A percentile compares a stretch with the other conserved stretches of the same genome.
These are phyloP conservation scores for Diaporthe sp. DNA, from an alignment of 2,329 filamentous ascomycete genomes.

Conservation along the genomic window DNA sequence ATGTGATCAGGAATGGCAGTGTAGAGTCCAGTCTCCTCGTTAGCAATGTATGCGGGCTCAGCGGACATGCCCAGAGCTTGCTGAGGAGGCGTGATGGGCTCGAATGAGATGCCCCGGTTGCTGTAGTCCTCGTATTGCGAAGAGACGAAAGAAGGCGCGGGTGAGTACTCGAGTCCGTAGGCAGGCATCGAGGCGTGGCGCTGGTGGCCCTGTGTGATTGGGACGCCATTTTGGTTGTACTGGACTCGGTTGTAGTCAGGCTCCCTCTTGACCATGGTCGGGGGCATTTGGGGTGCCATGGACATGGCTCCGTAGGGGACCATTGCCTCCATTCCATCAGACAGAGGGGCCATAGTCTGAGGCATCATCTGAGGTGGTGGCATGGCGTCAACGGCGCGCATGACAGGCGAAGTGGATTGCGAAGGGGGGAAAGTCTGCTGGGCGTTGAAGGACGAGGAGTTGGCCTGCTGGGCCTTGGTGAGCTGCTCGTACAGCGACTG, in stretches of 20 bases:
- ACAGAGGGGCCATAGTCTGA: slow-evolving; percentile 67
- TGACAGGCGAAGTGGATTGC: slow-evolving; percentile 88
- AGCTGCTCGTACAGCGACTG: slow-evolving; percentile 99
- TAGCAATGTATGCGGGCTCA: slow-evolving; percentile 97
- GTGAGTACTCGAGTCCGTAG: slow-evolving; percentile 95
- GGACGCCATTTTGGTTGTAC: slow-evolving; percentile 93
- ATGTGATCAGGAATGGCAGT: slow-evolving; percentile 93
- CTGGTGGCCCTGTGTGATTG: slow-evolving; percentile 85
- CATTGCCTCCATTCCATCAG: slow-evolving; percentile 79
- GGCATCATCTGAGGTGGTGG: slow-evolving; percentile 74
- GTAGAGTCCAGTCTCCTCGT: slow-evolving; percentile 97
- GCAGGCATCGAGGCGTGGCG: slow-evolving; percentile 98
- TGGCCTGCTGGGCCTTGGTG: slow-evolving; percentile 98
- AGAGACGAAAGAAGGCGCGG: slow-evolving; percentile 97
- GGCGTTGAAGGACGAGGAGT: slow-evolving; percentile 94
- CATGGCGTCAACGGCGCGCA: slow-evolving; percentile 94
- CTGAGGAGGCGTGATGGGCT: slow-evolving; percentile 96
- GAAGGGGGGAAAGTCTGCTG: slow-evolving; percentile 80
- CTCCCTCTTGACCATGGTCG: slow-evolving; percentile 88
- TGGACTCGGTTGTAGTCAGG: slow-evolving; percentile 84
- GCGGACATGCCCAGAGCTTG: slow-evolving; percentile 83
- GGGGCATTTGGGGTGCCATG: slow-evolving; percentile 77
- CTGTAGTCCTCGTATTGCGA: slow-evolving; percentile 99
- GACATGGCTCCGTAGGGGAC: slow-evolving; percentile 76
- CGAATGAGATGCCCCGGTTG: slow-evolving; percentile 94